Conservation (phyloP, 164 flowering plant species). For the Akebia trifoliata region DNA sequence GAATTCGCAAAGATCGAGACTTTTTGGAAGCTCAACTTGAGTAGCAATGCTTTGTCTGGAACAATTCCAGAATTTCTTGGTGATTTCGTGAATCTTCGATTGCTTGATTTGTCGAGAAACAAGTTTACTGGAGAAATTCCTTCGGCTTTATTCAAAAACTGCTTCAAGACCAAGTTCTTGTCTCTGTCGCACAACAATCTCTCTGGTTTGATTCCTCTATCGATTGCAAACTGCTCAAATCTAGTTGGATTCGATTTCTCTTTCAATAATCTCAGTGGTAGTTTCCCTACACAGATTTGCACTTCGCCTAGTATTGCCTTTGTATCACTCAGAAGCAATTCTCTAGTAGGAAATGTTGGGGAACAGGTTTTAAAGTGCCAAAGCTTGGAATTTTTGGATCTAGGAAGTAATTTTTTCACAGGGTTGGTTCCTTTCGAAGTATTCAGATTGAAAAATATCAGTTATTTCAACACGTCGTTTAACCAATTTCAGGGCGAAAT, state of each 20-base stretch:
- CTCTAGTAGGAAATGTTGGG: conserved; percentile 44
- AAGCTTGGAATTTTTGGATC: conserved; percentile 68
- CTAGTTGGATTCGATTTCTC: conserved; percentile 79
- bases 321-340: conserved; percentile 69
- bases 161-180: conserved; percentile 61
- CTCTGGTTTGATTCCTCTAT: conserved; percentile 56
- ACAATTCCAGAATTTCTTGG: conserved; percentile 78
- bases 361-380: conserved; percentile 43
- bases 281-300: conserved; percentile 56
- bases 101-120: conserved; percentile 87
- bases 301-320: conserved; percentile 36
- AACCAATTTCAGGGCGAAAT: conserved; percentile 65
- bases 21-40: conserved; percentile 88
- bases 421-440: conserved; percentile 64
- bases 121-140: conserved; percentile 66
- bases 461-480: conserved; percentile 62
- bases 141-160: conserved; percentile 48
- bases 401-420: conserved; percentile 62
- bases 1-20: conserved; percentile 49
- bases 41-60: conserved; percentile 80
- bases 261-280: conserved; percentile 62
- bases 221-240: conserved; percentile 53
- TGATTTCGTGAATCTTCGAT: conserved; percentile 51
- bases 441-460: conserved; percentile 45
- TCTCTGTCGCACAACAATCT: conserved; percentile 71